A percentile compares a stretch with the other conserved stretches of the same genome.
phyloP scores from a whole-genome alignment of 2,329 filamentous ascomycete genomes.

The Phaeosphaeriaceae sp. region DNA sequence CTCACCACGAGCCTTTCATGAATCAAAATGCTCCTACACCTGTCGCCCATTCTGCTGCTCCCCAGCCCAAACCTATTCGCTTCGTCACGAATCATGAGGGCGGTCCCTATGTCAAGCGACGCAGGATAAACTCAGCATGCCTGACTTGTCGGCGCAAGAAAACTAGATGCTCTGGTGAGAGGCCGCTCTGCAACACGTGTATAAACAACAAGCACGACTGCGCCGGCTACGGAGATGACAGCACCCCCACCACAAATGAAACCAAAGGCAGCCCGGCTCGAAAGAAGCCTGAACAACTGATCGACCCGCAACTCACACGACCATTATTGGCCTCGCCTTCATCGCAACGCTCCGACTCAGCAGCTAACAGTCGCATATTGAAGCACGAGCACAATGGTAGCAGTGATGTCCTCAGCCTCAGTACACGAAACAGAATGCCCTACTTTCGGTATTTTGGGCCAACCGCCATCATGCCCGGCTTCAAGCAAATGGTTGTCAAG shows the following conservation, averaged over 20 bases:
- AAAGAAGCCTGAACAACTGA: conserved; percentile 24
- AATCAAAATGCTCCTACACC: conserved; percentile 38
- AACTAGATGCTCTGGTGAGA: conserved; percentile 56
- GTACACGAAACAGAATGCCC: conserved; percentile 71
- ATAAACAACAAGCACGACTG: conserved; percentile 57
- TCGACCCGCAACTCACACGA: conserved; percentile 34
- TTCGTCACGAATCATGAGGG: conserved; percentile 51
- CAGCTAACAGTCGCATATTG: conserved; percentile 17
- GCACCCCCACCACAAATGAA: conserved; percentile 18
- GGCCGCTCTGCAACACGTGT: conserved; percentile 55
- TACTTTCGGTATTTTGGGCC: conserved; percentile 92
- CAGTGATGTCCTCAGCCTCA: conserved; percentile 46
- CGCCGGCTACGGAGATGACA: conserved; percentile 54
- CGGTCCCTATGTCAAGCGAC: conserved; percentile 50
- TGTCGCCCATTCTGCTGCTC: conserved; percentile 36
- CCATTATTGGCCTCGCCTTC: conserved; percentile 26
- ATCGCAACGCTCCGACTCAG: conserved; percentile 33
- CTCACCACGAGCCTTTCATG: conserved; percentile 35
- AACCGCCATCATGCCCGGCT: conserved; percentile 88
- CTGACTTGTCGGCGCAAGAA: conserved; percentile 58
- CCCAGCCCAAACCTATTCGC: conserved; percentile 47
- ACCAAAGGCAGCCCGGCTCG: conserved; percentile 14
- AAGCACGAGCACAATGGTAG: conserved; percentile 27
- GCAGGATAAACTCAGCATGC: conserved; percentile 52
- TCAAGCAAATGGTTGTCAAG: conserved; percentile 89